Base-by-base conservation (phyloP, 2,329 filamentous ascomycete species). In the Nannizziopsis barbatae region DNA sequence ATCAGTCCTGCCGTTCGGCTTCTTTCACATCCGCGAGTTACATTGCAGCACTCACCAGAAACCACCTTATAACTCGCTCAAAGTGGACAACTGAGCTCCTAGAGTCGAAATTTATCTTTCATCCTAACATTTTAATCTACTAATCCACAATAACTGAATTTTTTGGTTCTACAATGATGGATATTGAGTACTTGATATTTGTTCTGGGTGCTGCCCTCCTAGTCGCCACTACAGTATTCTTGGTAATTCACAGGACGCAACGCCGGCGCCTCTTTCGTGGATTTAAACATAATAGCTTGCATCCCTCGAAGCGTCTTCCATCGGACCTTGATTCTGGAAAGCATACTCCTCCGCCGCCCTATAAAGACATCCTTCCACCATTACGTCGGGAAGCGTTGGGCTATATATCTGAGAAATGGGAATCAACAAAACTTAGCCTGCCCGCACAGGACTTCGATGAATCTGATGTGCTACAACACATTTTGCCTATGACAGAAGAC, bases 301-400 rank as follows among this genome's bases (percentile, higher is more conserved):
- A 67, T 52, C 68, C 65, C 27, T 67, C 73, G 9, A 65, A 62
- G 52, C 76, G 74, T n/a, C 74, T 75, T 37, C 73, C 75, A 35
- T 68, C 70, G 44, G 76, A 42, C 22, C 10, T 43, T 31, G 11
- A 27, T 11, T 9, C 32, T 17, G 31, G 42, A 14, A 48, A 48
- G 20, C 39, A 37, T 12, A 15, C 39, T 37, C 12, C 33, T n/a
- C 10, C 18, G 3, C 51, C 60, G 3, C 50, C 59, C 45, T 76
- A 75, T 60, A 64, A 58, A n/a, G 63, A 70, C 49, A 63, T 65
- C 0, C 71, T 78, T 20, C 78, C 78, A 5, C 76, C 77, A 2
- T 71, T 69, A 43, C 69, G 73, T 38, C 68, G 75, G 45, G 65
- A 71, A 38, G 61, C 64, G 0, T 65, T 79, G 15, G 61, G 63